Conservation (phyloP, 441 rosid species). For the Adansonia rubrostipa region DNA sequence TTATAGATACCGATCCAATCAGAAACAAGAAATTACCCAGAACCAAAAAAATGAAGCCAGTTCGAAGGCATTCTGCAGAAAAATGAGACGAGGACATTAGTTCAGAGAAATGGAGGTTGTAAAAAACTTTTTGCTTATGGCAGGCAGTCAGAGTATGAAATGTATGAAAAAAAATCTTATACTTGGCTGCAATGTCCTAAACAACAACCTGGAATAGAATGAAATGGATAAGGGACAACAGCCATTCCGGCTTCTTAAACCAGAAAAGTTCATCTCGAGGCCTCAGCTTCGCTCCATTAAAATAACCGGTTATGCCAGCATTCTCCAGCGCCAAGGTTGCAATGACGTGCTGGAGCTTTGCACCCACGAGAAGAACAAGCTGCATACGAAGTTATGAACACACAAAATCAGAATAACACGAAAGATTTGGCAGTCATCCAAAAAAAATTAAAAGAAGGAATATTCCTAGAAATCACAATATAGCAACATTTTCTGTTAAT, state of each 20-base stretch:
- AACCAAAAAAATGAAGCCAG: conserved; percentile 97
- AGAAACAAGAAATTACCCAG: conserved; percentile 62
- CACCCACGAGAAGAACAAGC: conserved; percentile 64
- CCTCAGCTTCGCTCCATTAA: conserved; percentile 47
- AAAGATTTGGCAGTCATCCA: background rate
- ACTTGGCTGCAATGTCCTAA: background rate
- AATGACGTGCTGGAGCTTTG: conserved; percentile 74
- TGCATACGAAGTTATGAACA: conserved; percentile 31
- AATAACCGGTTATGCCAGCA: conserved; percentile 50
- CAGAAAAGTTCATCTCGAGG: conserved; percentile 76
- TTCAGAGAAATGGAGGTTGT: background rate
- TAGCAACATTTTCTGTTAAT: background rate
- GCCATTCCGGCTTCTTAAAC: conserved; percentile 65
- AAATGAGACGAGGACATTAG: conserved; percentile 29
- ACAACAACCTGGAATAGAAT: conserved; percentile 63
- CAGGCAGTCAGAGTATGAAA: conserved; percentile 3
- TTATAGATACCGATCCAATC: conserved; percentile 23
- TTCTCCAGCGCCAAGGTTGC: conserved; percentile 68
- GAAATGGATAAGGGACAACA: conserved; percentile 63
- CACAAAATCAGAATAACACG: conserved; percentile 22
- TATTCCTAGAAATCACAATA: background rate
- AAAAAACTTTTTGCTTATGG: background rate
- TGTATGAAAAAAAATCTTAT: background rate
- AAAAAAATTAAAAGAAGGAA: background rate
- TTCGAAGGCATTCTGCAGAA: conserved; percentile 64